Base-by-base conservation (phyloP, 768 basidiomycete species). In the Pulveroboletus sp. region DNA sequence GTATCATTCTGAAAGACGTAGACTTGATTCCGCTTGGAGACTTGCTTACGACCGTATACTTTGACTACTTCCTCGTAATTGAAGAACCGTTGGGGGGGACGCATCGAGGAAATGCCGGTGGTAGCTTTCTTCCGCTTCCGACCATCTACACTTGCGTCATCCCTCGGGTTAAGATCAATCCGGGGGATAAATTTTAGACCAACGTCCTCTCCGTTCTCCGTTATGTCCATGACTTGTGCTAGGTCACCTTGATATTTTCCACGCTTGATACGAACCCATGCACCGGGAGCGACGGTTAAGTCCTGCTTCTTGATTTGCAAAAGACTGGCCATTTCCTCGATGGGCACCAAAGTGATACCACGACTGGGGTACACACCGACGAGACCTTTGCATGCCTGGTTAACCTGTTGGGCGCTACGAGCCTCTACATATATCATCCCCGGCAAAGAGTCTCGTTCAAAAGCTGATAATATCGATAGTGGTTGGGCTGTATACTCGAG, bases 371-470 rank as follows among this genome's bases (percentile, higher is more conserved):
- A 99, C 47, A 98, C 83, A 45, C 94, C 96, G 44, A 98, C 89
- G 42, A 98, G 85, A 26, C 95, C 95, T 49, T 83, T 79, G 63
- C 90, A 81, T 6, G 95, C 94, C 49, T 85, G 78, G 55, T 76
- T 80, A 49, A 97, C 95, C 60, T 92, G 84, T 51, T 89, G 84
- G 28, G 92, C 78, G 54, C 87, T 87, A 43, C 87, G 82, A 8
- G 95, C 93, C 71, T 99, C 96, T 41, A 99, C 85, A 64, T 98
- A 99, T 54, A 99, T 86, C 84, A 93, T 93, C 1, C 95, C 95
- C 0, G 89, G 84, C 3, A 99, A 75, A 2, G 94, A 94, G 66
- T 98, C 94, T 40, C 95, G 86, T 67, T 95, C 89, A 71, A 99
- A 99, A 6, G 92, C 93, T 8, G 96, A 92, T 39, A 89, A 73